These are phyloP conservation scores for Botryotinia globosa DNA, from an alignment of 2,329 filamentous ascomycete genomes.

Conservation along the genomic window DNA sequence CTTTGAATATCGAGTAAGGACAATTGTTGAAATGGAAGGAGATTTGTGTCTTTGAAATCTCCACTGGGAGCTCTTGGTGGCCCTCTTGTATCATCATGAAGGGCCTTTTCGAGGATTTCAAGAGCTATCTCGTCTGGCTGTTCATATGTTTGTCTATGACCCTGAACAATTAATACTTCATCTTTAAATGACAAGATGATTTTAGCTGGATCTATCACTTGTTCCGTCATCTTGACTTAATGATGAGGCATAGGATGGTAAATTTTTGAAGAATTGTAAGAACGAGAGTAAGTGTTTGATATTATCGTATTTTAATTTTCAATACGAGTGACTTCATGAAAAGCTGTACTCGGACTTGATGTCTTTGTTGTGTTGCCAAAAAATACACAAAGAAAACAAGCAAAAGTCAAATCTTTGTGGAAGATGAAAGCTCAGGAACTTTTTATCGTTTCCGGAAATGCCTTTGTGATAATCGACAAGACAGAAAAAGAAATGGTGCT, in stretches of 20 bases:
- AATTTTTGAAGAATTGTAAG: accelerated
- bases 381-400: not conserved
- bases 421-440: not conserved
- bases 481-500: not conserved
- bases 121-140: not conserved
- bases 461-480: not conserved
- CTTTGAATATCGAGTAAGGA: not conserved
- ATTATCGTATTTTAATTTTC: not conserved
- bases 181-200: not conserved
- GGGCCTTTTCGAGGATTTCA: not conserved
- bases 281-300: not conserved
- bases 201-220: constrained; percentile 8
- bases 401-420: not conserved
- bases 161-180: not conserved
- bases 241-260: not conserved
- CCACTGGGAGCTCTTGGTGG: not conserved
- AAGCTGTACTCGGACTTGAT: not conserved
- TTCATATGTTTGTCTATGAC: not conserved
- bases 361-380: not conserved
- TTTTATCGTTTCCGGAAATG: not conserved
- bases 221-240: not conserved
- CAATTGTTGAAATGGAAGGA: not conserved
- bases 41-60: not conserved
- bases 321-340: not conserved
- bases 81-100: not conserved